Evolutionary conservation across 1,284 basidiomycete genomes (phyloP).

Genomic region (Cystobasidium sp.): DNA sequence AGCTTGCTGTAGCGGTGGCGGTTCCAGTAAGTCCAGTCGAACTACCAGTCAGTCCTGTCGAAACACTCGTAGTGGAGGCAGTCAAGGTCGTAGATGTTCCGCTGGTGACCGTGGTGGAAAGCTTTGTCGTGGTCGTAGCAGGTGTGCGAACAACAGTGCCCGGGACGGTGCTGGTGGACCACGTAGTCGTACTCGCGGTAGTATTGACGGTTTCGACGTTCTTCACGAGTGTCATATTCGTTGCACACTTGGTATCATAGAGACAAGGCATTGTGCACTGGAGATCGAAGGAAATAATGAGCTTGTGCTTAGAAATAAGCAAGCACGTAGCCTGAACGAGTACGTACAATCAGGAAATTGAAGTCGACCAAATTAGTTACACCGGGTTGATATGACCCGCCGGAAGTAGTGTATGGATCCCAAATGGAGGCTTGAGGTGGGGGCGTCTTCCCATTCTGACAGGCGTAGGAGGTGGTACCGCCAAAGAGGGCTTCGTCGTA

Average conservation of each 20-base stretch:
- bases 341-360: slow-evolving; percentile 42
- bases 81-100: background rate
- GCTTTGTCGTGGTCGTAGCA: background rate
- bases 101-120: background rate
- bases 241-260: slow-evolving; percentile 21
- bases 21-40: background rate
- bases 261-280: slow-evolving; percentile 43
- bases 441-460: slow-evolving; percentile 44
- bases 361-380: slow-evolving; percentile 44
- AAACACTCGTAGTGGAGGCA: background rate
- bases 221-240: slow-evolving; percentile 13
- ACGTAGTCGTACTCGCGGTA: slow-evolving; percentile 6
- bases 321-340: background rate
- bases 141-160: slow-evolving; percentile 12
- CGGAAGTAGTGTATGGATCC: slow-evolving; percentile 49
- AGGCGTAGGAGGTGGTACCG: slow-evolving; percentile 46
- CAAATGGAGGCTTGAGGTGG: slow-evolving; percentile 49
- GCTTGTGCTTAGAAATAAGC: no score
- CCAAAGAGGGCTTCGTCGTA: slow-evolving; percentile 49
- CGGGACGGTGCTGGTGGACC: slow-evolving; percentile 3
- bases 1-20: background rate
- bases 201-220: slow-evolving; percentile 15
- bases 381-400: slow-evolving; percentile 41
- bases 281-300: background rate
- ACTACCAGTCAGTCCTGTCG: background rate